Percentiles rank a stretch among this genome's conserved stretches.
These are phyloP conservation scores for Neopestalotiopsis rosae DNA, from an alignment of 2,329 filamentous ascomycete genomes.

Conservation along the genomic window DNA sequence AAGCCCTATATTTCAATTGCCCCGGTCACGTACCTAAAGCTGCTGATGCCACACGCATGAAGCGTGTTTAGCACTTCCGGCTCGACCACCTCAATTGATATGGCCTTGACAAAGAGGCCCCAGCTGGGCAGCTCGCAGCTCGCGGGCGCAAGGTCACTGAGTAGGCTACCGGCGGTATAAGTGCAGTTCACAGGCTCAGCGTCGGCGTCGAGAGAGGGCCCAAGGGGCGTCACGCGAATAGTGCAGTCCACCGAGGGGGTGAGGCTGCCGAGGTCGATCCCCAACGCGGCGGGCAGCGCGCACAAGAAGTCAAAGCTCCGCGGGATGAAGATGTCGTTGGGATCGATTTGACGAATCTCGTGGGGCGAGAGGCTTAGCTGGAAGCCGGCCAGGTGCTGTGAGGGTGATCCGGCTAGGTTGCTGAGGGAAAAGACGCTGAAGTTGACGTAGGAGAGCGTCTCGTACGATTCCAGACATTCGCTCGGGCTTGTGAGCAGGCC, in stretches of 20 bases:
- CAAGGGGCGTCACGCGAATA: background rate
- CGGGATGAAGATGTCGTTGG: background rate
- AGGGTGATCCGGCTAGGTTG: background rate
- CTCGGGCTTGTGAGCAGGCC: background rate
- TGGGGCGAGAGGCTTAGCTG: background rate
- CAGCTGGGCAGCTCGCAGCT: background rate
- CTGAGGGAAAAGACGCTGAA: background rate
- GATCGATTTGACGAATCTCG: background rate
- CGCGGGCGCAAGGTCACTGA: background rate
- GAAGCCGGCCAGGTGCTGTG: background rate
- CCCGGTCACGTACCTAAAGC: background rate
- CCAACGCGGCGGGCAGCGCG: background rate
- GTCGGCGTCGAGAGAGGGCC: background rate
- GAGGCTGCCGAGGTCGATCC: background rate
- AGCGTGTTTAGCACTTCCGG: background rate
- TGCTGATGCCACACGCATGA: background rate
- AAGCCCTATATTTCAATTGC: background rate
- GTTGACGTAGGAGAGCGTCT: background rate
- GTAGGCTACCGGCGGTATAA: background rate
- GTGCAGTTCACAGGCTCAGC: background rate
- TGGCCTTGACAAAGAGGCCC: background rate
- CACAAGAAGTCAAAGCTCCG: background rate
- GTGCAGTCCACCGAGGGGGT: background rate
- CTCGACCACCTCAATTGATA: background rate
- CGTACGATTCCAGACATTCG: background rate